These are phyloP conservation scores for Cercospora sp. DNA, from an alignment of 2,329 filamentous ascomycete species.

Conservation along the genomic window DNA sequence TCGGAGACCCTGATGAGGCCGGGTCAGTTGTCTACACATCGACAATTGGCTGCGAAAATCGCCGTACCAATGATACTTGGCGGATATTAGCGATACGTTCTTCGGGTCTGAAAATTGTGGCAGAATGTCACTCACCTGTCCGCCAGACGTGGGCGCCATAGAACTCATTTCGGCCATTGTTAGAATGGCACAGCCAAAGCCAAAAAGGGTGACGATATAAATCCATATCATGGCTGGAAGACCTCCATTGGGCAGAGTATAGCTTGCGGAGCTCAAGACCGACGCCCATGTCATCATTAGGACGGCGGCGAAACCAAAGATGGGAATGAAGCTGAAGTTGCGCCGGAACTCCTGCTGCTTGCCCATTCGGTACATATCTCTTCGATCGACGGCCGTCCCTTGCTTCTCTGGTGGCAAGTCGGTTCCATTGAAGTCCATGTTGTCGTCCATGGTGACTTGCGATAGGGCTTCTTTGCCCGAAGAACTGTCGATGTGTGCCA, in stretches of 20 bases:
- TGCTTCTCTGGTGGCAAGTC: conserved; percentile 27
- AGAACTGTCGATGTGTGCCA: not conserved
- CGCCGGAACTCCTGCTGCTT: conserved; percentile 26
- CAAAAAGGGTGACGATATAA: conserved; percentile 27
- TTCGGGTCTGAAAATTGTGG: not conserved
- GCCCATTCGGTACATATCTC: conserved; percentile 29
- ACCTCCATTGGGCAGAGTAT: conserved; percentile 32
- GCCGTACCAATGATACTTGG: conserved; percentile 29
- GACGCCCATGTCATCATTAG: conserved; percentile 37
- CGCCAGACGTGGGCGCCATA: conserved; percentile 41
- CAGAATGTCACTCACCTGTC: conserved; percentile 16
- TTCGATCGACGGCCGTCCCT: conserved; percentile 23
- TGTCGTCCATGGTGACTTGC: conserved; percentile 20
- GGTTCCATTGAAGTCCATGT: conserved; percentile 11
- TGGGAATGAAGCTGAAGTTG: conserved; percentile 30
- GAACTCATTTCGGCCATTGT: conserved; percentile 31
- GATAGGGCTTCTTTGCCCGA: conserved; percentile 18
- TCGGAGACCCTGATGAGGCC: conserved; percentile 38
- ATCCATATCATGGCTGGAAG: conserved; percentile 32
- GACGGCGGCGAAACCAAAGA: conserved; percentile 31
- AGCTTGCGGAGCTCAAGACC: conserved; percentile 28
- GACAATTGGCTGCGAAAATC: not conserved
- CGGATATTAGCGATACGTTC: not conserved
- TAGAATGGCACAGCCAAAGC: conserved; percentile 27
- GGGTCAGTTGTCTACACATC: not conserved